phyloP scores from a whole-genome alignment of 805 yeast species.

The Yarrowia alimentaria region DNA sequence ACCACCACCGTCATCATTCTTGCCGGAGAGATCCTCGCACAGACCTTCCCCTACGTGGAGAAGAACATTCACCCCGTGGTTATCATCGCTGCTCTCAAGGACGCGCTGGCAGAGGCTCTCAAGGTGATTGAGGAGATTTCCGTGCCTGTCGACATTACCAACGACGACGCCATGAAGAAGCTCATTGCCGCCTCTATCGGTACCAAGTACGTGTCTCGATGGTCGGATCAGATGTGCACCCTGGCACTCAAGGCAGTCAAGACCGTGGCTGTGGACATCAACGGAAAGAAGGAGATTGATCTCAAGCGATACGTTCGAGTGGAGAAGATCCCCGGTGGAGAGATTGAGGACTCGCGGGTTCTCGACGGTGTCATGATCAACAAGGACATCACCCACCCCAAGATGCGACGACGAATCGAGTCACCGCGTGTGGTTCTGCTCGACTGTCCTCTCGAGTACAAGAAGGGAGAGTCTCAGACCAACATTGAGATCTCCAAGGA shows the following conservation, averaged over 20 bases:
- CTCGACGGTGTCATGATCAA: constrained; percentile 89
- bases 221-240: constrained; percentile 89
- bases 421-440: constrained; percentile 85
- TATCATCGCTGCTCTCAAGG: constrained; percentile 88
- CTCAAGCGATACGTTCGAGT: constrained; percentile 88
- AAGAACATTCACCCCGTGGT: constrained; percentile 96
- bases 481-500: constrained; percentile 96
- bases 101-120: constrained; percentile 86
- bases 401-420: constrained; percentile 86
- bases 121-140: constrained; percentile 82
- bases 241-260: constrained; percentile 85
- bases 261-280: constrained; percentile 63
- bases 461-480: constrained; percentile 98
- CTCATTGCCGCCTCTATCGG: constrained; percentile 91
- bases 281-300: constrained; percentile 74
- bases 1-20: constrained; percentile 95
- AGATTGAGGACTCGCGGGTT: constrained; percentile 82
- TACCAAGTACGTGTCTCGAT: constrained; percentile 86
- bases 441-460: constrained; percentile 97
- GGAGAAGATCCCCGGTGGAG: constrained; percentile 98
- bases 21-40: constrained; percentile 96
- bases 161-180: constrained; percentile 83
- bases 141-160: constrained; percentile 74
- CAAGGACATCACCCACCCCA: constrained; percentile 98
- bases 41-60: constrained; percentile 86